Percentiles rank a stretch among this genome's conserved stretches.
phyloP scores from a whole-genome alignment of 1,284 basidiomycete genomes.

The Golubevia sp. region DNA sequence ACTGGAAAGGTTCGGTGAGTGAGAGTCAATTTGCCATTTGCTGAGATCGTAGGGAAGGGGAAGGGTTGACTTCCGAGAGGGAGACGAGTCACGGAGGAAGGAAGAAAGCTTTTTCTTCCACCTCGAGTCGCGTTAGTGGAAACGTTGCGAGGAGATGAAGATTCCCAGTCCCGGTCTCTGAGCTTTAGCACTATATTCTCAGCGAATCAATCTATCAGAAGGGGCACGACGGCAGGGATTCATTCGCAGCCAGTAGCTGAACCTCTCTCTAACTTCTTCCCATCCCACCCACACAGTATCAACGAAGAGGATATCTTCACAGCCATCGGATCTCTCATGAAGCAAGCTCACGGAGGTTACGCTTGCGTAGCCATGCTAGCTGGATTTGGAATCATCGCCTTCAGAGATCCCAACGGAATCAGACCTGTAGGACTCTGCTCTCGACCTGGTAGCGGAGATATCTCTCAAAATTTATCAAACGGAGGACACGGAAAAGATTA shows the following conservation, averaged over 20 bases:
- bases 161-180: too few relatives aligned
- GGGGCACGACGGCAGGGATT: too few relatives aligned
- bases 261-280: background rate
- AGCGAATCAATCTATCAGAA: too few relatives aligned
- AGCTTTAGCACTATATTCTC: too few relatives aligned
- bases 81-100: too few relatives aligned
- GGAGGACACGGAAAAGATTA: constrained; percentile 70
- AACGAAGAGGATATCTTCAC: constrained; percentile 99
- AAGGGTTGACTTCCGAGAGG: too few relatives aligned
- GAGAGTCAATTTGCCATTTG: too few relatives aligned
- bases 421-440: constrained; percentile 70
- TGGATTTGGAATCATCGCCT: constrained; percentile 97
- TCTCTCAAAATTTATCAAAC: constrained; percentile 10
- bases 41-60: too few relatives aligned
- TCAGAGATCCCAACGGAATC: constrained; percentile 98
- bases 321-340: constrained; percentile 87
- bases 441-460: constrained; percentile 18
- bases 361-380: constrained; percentile 98
- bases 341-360: constrained; percentile 87
- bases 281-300: constrained; percentile 66
- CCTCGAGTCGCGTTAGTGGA: too few relatives aligned
- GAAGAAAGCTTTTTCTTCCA: too few relatives aligned
- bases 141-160: too few relatives aligned
- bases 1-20: constrained; percentile 88
- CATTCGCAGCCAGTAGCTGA: too few relatives aligned